Evolutionary conservation across 768 basidiomycete species (phyloP).

Genomic region (Termitomyces sp.): DNA sequence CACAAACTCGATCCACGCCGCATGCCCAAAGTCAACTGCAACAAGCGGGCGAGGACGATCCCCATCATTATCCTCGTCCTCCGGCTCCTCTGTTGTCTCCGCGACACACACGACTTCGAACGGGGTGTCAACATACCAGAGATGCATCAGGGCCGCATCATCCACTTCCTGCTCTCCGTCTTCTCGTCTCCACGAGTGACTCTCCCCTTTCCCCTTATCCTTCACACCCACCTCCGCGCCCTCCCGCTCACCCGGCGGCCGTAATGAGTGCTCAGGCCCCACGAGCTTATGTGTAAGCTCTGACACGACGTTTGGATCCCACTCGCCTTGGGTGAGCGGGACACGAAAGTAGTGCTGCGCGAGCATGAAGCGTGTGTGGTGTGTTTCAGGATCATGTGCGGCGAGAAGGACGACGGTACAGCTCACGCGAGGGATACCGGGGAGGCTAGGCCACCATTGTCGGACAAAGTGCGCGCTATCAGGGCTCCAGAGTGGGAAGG

Average conservation of each 20-base stretch:
- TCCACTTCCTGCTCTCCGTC: conserved; percentile 20
- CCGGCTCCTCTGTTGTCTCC: conserved; percentile 33
- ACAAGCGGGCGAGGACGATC: conserved; percentile 66
- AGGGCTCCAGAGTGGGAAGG: conserved; percentile 66
- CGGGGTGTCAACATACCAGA: conserved; percentile 70
- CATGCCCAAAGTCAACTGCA: conserved; percentile 87
- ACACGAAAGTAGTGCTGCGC: conserved; percentile 78
- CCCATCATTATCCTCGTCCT: conserved; percentile 29
- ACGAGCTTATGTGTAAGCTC: conserved; percentile 11
- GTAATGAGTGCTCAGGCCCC: conserved; percentile 7
- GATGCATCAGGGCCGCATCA: conserved; percentile 57
- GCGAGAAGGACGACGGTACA: conserved; percentile 71
- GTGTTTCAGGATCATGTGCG: conserved; percentile 56
- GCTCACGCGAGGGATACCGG: conserved; percentile 61
- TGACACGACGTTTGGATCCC: conserved; percentile 17
- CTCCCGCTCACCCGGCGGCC: background rate
- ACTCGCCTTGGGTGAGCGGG: conserved; percentile 42
- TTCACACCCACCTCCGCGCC: background rate
- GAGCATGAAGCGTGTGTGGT: conserved; percentile 59
- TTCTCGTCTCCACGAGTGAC: conserved; percentile 16
- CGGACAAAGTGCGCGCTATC: conserved; percentile 76
- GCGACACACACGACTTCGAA: conserved; percentile 70
- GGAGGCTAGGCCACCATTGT: conserved; percentile 77
- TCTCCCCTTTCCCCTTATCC: background rate
- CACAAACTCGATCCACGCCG: conserved; percentile 74